Conservation (phyloP, 768 basidiomycete genomes). For the Podaxis sp. region DNA sequence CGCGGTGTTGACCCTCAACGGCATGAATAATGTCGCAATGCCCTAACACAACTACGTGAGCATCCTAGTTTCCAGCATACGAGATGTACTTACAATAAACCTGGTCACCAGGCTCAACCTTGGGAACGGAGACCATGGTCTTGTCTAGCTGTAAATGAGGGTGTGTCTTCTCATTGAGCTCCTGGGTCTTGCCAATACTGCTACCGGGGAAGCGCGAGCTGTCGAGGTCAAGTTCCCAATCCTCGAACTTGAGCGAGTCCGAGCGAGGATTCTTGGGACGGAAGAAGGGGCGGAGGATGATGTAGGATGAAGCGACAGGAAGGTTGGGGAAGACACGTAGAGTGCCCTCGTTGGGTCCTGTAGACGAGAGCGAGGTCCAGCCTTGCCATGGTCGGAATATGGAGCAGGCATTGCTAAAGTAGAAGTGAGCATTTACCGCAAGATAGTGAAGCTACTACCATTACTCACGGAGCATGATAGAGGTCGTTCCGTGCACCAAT, state of each 20-base stretch:
- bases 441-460: neutral
- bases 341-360: constrained; percentile 62
- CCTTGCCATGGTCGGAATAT: constrained; percentile 60
- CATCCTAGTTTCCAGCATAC: constrained; percentile 30
- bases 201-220: constrained; percentile 55
- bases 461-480: constrained; percentile 55
- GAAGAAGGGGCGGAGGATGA: constrained; percentile 70
- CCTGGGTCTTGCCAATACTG: constrained; percentile 52
- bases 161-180: constrained; percentile 54
- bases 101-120: constrained; percentile 62
- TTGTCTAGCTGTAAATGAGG: constrained; percentile 58
- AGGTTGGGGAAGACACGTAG: constrained; percentile 62
- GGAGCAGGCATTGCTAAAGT: constrained; percentile 57
- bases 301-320: constrained; percentile 54
- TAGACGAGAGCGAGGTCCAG: constrained; percentile 52
- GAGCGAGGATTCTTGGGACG: constrained; percentile 28
- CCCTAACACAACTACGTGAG: constrained; percentile 40
- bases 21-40: constrained; percentile 61
- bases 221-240: constrained; percentile 59
- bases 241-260: constrained; percentile 37
- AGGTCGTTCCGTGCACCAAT: constrained; percentile 57
- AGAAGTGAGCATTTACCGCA: constrained; percentile 15
- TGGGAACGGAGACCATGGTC: constrained; percentile 60
- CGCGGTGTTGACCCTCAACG: constrained; percentile 49
- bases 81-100: constrained; percentile 46